These are phyloP conservation scores for Fusarium sp. DNA, from an alignment of 2,329 filamentous ascomycete species.

Conservation along the genomic window DNA sequence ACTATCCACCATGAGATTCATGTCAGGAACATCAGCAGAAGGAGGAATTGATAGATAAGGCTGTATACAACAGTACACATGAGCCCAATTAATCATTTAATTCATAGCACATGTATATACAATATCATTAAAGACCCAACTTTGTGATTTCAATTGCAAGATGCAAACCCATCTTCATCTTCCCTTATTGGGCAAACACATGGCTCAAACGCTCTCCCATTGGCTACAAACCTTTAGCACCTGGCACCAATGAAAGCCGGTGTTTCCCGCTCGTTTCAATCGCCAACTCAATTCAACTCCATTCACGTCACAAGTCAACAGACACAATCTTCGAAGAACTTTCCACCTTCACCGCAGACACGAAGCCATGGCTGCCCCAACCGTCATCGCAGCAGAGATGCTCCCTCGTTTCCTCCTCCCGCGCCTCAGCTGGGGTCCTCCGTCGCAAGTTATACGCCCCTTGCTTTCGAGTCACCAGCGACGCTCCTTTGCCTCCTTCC, in stretches of 20 bases:
- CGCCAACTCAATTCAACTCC: constrained; percentile 19
- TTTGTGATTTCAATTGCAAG: background rate
- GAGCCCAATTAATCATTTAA: background rate
- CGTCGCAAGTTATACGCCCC: background rate
- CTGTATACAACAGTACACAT: too few relatives aligned
- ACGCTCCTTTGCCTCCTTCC: constrained; percentile 37
- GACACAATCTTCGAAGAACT: constrained; percentile 21
- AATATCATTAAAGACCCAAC: background rate
- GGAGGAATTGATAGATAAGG: background rate
- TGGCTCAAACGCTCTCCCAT: constrained; percentile 13
- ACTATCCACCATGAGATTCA: background rate
- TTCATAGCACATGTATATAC: background rate
- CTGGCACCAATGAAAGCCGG: constrained; percentile 42
- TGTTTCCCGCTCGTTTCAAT: constrained; percentile 34
- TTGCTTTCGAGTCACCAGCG: constrained; percentile 20
- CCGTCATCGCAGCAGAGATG: constrained; percentile 50
- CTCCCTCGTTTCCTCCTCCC: constrained; percentile 67
- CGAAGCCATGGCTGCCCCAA: constrained; percentile 44
- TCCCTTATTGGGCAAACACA: constrained; percentile 26
- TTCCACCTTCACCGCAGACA: constrained; percentile 20
- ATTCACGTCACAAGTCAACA: constrained; percentile 33
- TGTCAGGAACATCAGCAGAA: background rate
- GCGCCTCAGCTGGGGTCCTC: constrained; percentile 63
- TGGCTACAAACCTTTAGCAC: constrained; percentile 9
- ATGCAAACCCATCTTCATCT: background rate